Percentiles rank a stretch among this genome's conserved stretches.
Evolutionary conservation across 78 protist species (phyloP).

Genomic region (Dictyostelium intermedium): DNA sequence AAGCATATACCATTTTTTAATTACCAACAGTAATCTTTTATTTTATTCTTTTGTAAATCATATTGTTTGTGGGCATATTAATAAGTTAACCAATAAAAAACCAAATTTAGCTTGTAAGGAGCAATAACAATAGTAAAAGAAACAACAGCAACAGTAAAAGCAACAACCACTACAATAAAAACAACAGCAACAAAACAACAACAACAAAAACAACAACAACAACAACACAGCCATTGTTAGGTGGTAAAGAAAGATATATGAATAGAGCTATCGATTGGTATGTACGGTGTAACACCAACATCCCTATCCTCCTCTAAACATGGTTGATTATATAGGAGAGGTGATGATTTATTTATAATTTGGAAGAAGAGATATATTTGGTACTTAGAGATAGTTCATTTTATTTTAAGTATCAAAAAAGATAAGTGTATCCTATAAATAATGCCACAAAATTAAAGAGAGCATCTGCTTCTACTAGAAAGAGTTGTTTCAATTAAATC

Average conservation of each 20-base stretch:
- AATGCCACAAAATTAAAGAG: not conserved
- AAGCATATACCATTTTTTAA: too few relatives aligned
- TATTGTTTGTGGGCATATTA: too few relatives aligned
- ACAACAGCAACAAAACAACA: too few relatives aligned
- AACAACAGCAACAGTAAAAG: too few relatives aligned
- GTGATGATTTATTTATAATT: slow-evolving; percentile 57
- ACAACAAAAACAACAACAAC: too few relatives aligned
- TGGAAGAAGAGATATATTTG: slow-evolving; percentile 74
- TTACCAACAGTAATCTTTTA: too few relatives aligned
- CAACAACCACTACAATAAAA: too few relatives aligned
- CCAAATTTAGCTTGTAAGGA: too few relatives aligned
- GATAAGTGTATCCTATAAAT: slow-evolving; percentile 36
- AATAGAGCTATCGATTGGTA: slow-evolving; percentile 17
- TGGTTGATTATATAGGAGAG: slow-evolving; percentile 60
- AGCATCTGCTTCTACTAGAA: slow-evolving; percentile 31
- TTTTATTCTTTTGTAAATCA: too few relatives aligned
- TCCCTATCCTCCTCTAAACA: not conserved
- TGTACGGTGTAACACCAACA: slow-evolving; percentile 26
- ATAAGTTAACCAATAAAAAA: too few relatives aligned
- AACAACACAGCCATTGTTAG: too few relatives aligned
- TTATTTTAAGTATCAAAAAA: slow-evolving; percentile 51
- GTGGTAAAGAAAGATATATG: slow-evolving; percentile 38
- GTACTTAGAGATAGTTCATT: slow-evolving; percentile 52
- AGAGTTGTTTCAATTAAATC: slow-evolving; percentile 40
- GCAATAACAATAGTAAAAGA: too few relatives aligned